Evolutionary conservation across 768 basidiomycete species (phyloP), one percentile per base, ranked within the genome.

Genomic region (Psilocybe subaeruginosa): DNA sequence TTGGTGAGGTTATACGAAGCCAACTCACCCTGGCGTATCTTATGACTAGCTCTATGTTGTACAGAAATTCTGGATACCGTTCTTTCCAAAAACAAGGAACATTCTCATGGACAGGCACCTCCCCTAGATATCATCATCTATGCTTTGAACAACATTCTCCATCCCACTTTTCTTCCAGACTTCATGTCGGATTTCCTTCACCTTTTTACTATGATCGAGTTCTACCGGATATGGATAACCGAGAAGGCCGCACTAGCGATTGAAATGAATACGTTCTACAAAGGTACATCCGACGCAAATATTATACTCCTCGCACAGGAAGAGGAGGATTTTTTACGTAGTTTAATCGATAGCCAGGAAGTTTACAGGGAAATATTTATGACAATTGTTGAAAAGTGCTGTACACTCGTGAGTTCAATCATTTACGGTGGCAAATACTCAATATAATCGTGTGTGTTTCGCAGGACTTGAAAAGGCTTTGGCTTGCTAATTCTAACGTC

Each of bases 181-280:
- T 67, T 71, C 45, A 72, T 74, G 33, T 70, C 73, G 9, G 71
- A 77, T 19, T 68, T 81, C 17, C 68, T 80, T 33, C 70, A 71
- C 49, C 69, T 78, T 8, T 64, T 78, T 30, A 71, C 76, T 11
- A 76, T 72, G 53, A 70, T 76, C 31, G 79, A 80, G 60, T 75
- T 73, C 60, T 74, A 75, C 64, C 73, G 78, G 31, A 65, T 70
- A 3, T 61, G 66, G 9, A 70, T 69, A 12, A 57, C 70, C 30
- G 66, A 69, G 16, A 67, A 72, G 46, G 74, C 72, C 9, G 58
- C 66, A 4, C 46, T 60, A 3, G 73, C 74, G 6, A 59, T 76
- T 8, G 64, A 63, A 30, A 75, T 67, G 68, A 66, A 77, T 31
- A 64, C 62, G 0, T 73, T 69, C 55, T 71, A 74, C 58, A 55